These are phyloP conservation scores for Penicillium digitatum DNA, from an alignment of 2,329 filamentous ascomycete genomes.

Conservation along the genomic window DNA sequence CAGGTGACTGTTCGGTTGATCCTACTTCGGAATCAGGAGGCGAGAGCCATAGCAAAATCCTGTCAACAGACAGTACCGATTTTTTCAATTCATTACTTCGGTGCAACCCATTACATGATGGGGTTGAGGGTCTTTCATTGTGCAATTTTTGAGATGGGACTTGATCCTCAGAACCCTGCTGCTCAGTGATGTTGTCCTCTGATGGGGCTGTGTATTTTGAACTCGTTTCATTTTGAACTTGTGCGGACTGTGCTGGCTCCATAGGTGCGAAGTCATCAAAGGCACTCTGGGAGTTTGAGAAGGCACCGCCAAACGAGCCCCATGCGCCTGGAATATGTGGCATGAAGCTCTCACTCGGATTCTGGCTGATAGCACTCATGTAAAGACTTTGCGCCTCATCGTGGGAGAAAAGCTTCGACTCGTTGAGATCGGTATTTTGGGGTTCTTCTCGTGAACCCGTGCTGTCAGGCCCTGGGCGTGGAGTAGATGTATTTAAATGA, in stretches of 20 bases:
- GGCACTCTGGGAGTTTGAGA: background rate
- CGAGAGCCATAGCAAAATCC: constrained; percentile 37
- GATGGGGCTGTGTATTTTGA: constrained; percentile 28
- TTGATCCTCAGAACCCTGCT: constrained; percentile 5
- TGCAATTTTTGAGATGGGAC: constrained; percentile 9
- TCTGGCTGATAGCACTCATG: constrained; percentile 54
- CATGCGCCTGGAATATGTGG: constrained; percentile 44
- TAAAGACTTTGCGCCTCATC: constrained; percentile 52
- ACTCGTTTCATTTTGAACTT: constrained; percentile 23
- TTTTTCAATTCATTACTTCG: constrained; percentile 33
- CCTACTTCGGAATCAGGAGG: constrained; percentile 17
- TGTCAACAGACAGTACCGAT: constrained; percentile 34
- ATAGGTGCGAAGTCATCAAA: constrained; percentile 1
- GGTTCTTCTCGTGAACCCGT: constrained; percentile 20
- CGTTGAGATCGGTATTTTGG: constrained; percentile 40
- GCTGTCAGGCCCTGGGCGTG: constrained; percentile 26
- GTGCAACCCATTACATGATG: constrained; percentile 17
- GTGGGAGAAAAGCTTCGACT: constrained; percentile 47
- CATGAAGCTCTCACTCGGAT: constrained; percentile 27
- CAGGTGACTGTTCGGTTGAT: constrained; percentile 5
- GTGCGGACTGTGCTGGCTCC: background rate
- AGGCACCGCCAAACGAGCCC: constrained; percentile 30
- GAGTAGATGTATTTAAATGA: constrained; percentile 11
- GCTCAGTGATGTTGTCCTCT: constrained; percentile 13
- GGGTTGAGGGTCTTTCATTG: constrained; percentile 15